These are phyloP conservation scores for Eucalyptus albens DNA, from an alignment of 345 rosid genomes.

Conservation along the genomic window DNA sequence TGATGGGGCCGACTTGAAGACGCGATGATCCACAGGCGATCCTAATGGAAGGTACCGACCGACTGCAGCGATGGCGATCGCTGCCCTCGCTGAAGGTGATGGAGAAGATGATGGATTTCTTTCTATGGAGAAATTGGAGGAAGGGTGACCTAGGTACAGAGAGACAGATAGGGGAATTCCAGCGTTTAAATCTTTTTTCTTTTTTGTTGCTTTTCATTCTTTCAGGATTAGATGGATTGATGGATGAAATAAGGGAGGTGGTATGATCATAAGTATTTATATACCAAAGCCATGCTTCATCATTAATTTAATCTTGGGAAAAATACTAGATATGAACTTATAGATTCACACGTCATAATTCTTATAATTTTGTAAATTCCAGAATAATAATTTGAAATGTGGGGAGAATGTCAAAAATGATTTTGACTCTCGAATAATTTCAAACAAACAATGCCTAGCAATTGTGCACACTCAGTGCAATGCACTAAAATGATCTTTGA, in stretches of 20 bases:
- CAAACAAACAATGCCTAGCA: neutral
- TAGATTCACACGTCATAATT: neutral
- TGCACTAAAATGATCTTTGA: neutral
- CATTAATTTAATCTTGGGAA: neutral
- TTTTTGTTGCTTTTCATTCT: neutral
- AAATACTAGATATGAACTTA: neutral
- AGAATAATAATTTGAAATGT: neutral
- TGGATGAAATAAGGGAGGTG: neutral
- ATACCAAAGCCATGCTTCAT: neutral
- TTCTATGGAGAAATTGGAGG: neutral
- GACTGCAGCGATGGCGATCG: neutral
- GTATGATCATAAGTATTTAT: neutral
- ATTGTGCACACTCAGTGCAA: fast-evolving
- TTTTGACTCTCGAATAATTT: neutral
- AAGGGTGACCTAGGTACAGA: neutral
- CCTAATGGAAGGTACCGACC: neutral
- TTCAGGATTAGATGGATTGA: neutral
- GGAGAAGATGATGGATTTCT: neutral
- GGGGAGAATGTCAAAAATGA: neutral
- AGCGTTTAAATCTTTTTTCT: neutral
- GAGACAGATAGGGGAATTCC: neutral
- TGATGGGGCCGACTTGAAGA: neutral
- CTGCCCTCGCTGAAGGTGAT: neutral
- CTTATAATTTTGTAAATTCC: neutral
- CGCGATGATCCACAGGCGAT: neutral